These are phyloP conservation scores for Termitomyces sp. DNA, from an alignment of 768 basidiomycete species.

Conservation along the genomic window DNA sequence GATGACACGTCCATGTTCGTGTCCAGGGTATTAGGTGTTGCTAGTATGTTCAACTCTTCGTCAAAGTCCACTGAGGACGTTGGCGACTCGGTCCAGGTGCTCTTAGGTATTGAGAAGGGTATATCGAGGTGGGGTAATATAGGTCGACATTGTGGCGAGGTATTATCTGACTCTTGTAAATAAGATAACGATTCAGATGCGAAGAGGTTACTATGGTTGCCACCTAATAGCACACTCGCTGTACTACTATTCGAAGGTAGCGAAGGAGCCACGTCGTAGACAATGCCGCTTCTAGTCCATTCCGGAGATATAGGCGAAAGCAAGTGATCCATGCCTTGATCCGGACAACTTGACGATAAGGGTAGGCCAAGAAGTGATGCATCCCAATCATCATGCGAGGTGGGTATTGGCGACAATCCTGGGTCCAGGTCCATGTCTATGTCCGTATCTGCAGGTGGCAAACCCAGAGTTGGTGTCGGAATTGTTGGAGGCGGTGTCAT, in stretches of 20 bases:
- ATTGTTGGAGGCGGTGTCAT: constrained; percentile 43
- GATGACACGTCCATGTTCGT: constrained; percentile 17
- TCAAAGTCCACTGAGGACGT: constrained; percentile 13
- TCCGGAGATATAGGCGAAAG: constrained; percentile 18
- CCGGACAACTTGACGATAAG: constrained; percentile 5
- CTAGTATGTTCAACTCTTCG: constrained; percentile 18
- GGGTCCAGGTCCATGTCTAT: constrained; percentile 17
- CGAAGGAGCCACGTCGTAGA: constrained; percentile 6
- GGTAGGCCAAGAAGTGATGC: constrained; percentile 5
- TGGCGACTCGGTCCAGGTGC: constrained; percentile 11
- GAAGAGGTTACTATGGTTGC: constrained; percentile 2
- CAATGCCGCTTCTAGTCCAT: constrained; percentile 14
- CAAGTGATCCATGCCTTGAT: not conserved
- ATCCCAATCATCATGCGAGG: constrained; percentile 12
- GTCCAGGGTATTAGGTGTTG: constrained; percentile 18
- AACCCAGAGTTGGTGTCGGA: constrained; percentile 30
- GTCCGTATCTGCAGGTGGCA: constrained; percentile 27
- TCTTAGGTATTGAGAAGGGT: constrained; percentile 12
- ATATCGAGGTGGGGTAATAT: constrained; percentile 17
- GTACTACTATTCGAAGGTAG: constrained; percentile 2
- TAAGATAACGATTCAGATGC: constrained; percentile 4
- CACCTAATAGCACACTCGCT: constrained; percentile 2
- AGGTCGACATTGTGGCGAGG: constrained; percentile 13
- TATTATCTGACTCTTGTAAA: constrained; percentile 3
- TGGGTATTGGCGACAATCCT: constrained; percentile 16